Conservation (phyloP, 805 yeast species). For the Ogataea sp. region DNA sequence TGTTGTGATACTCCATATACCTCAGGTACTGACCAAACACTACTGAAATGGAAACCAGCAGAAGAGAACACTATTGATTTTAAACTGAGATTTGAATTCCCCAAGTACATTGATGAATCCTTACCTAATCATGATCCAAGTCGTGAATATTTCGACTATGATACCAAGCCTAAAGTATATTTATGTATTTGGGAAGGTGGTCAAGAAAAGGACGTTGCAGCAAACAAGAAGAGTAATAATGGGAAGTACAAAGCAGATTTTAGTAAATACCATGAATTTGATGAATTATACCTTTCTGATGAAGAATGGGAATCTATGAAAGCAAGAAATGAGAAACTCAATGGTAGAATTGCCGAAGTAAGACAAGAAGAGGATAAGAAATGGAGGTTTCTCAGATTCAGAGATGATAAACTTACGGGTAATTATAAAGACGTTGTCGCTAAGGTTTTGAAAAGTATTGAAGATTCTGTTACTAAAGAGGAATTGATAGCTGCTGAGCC, state of each 20-base stretch:
- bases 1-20: slow-evolving; percentile 83
- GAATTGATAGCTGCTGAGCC: slow-evolving; percentile 57
- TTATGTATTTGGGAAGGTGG: slow-evolving; percentile 75
- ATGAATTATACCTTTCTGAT: slow-evolving; percentile 51
- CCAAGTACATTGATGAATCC: slow-evolving; percentile 51
- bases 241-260: slow-evolving; percentile 16
- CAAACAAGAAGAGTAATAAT: slow-evolving; percentile 22
- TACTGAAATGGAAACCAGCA: slow-evolving; percentile 96
- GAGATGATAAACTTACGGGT: slow-evolving; percentile 89
- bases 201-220: slow-evolving; percentile 25
- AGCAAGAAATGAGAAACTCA: slow-evolving; percentile 65
- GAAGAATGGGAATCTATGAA: slow-evolving; percentile 79
- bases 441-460: slow-evolving; percentile 75
- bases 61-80: slow-evolving; percentile 93
- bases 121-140: slow-evolving; percentile 59
- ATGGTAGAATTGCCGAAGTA: slow-evolving; percentile 86
- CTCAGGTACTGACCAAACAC: slow-evolving; percentile 79
- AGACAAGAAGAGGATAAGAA: slow-evolving; percentile 53
- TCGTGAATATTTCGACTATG: slow-evolving; percentile 73
- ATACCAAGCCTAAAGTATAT: slow-evolving; percentile 62
- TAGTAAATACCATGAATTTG: slow-evolving; percentile 50
- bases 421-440: slow-evolving; percentile 77
- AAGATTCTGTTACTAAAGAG: slow-evolving; percentile 76
- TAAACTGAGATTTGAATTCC: slow-evolving; percentile 56
- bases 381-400: slow-evolving; percentile 82